These are phyloP conservation scores for Colletotrichum lupini DNA, from an alignment of 2,329 filamentous ascomycete genomes.

Conservation along the genomic window DNA sequence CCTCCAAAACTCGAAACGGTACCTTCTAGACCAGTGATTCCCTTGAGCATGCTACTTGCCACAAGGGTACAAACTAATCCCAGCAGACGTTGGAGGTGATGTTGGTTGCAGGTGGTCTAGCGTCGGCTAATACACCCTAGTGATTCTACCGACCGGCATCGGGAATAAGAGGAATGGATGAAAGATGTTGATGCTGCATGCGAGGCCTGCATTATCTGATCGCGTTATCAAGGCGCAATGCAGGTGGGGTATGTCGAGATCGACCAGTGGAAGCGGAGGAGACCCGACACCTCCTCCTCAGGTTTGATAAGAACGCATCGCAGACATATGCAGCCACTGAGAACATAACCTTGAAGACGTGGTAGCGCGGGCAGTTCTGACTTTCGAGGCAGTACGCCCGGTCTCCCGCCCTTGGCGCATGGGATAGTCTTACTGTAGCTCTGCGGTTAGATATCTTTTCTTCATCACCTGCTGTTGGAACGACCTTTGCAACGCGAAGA, in stretches of 20 bases:
- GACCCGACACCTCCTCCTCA: neutral
- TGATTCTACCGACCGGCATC: neutral
- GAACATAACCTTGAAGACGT: neutral
- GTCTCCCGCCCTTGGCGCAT: neutral
- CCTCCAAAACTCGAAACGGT: neutral
- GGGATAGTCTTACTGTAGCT: neutral
- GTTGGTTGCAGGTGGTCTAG: neutral
- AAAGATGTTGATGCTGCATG: neutral
- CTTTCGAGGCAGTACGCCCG: neutral
- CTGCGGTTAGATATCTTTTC: neutral
- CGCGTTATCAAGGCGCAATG: constrained; percentile 30
- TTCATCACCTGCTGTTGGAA: neutral
- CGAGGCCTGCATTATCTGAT: constrained; percentile 19
- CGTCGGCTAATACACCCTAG: neutral
- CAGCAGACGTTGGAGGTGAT: neutral
- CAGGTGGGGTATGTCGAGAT: constrained; percentile 24
- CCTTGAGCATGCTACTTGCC: neutral
- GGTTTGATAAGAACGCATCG: neutral
- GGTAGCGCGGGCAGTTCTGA: neutral
- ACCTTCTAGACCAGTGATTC: neutral
- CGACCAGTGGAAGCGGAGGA: constrained; percentile 3
- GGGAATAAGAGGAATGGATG: neutral
- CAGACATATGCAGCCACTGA: neutral
- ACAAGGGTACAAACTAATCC: neutral
- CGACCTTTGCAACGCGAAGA: neutral